Percentiles rank a stretch among this genome's conserved stretches.
Evolutionary conservation across 2,329 filamentous ascomycete species (phyloP).

Genomic region (Colletotrichum sp.): DNA sequence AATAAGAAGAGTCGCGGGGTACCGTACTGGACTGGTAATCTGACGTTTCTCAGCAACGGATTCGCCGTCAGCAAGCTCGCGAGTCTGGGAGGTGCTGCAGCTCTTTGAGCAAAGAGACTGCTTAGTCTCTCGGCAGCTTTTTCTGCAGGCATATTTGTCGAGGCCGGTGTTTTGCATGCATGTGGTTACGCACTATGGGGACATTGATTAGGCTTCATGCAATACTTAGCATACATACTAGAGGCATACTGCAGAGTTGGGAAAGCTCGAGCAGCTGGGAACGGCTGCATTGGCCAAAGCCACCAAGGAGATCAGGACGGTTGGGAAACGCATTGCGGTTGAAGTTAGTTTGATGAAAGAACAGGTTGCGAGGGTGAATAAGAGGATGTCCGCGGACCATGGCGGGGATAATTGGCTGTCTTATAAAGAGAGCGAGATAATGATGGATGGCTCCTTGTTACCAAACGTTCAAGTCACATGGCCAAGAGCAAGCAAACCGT

Average conservation of each 20-base stretch:
- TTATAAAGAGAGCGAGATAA: neutral
- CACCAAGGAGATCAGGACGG: neutral
- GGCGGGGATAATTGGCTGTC: neutral
- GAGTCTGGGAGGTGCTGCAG: neutral
- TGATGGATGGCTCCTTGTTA: neutral
- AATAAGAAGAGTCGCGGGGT: neutral
- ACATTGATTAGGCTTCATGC: neutral
- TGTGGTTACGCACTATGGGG: neutral
- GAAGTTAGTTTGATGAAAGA: neutral
- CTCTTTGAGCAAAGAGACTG: neutral
- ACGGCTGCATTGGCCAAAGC: neutral
- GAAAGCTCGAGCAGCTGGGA: neutral
- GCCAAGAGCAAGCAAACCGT: neutral
- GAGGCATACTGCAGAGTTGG: neutral
- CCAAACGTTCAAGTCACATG: neutral
- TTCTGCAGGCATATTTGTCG: neutral
- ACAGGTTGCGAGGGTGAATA: neutral
- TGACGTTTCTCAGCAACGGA: neutral
- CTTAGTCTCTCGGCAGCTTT: neutral
- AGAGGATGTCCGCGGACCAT: neutral
- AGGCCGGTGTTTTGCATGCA: neutral
- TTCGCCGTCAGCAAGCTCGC: neutral
- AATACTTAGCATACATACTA: fast-evolving
- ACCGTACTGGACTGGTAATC: neutral
- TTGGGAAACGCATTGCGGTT: neutral